A percentile compares a stretch with the other conserved stretches of the same genome.
phyloP scores from a whole-genome alignment of 768 basidiomycete genomes.

The Kwoniella sp. region DNA sequence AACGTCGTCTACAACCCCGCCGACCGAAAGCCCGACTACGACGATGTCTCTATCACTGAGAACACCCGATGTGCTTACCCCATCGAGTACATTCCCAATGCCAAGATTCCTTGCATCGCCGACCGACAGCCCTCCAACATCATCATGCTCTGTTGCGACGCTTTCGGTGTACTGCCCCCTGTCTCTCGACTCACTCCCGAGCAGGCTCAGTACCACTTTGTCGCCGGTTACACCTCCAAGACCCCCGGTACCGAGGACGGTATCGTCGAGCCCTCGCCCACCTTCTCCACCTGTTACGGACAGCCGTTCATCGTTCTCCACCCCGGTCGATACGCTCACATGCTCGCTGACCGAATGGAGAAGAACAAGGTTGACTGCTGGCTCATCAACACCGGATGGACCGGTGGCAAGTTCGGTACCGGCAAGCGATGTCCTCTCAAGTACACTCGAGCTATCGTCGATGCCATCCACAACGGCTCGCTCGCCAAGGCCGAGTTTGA shows the following conservation, averaged over 20 bases:
- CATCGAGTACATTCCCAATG: conserved; percentile 94
- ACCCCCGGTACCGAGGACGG: conserved; percentile 99
- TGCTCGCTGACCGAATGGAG: conserved; percentile 92
- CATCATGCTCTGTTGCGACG: conserved; percentile 83
- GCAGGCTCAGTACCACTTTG: conserved; percentile 96
- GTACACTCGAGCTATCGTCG: conserved; percentile 92
- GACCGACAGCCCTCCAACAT: conserved; percentile 74
- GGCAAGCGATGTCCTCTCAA: conserved; percentile 96
- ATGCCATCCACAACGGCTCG: conserved; percentile 90
- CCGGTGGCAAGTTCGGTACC: conserved; percentile 84
- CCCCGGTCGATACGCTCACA: conserved; percentile 89
- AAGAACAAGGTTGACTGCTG: conserved; percentile 87
- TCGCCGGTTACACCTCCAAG: conserved; percentile 87
- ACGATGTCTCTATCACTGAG: conserved; percentile 94
- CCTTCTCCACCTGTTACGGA: conserved; percentile 98
- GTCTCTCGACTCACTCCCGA: conserved; percentile 86
- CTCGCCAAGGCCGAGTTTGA: conserved; percentile 83
- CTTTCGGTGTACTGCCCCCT: conserved; percentile 95
- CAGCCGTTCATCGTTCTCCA: conserved; percentile 99
- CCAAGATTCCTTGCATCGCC: conserved; percentile 85
- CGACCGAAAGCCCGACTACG: conserved; percentile 82
- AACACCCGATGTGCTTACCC: conserved; percentile 99
- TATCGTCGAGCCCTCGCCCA: conserved; percentile 94
- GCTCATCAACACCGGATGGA: conserved; percentile 91
- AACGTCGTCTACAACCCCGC: conserved; percentile 94